Conservation (phyloP, 2,329 filamentous ascomycete species). For the Dactylellina leptospora region DNA sequence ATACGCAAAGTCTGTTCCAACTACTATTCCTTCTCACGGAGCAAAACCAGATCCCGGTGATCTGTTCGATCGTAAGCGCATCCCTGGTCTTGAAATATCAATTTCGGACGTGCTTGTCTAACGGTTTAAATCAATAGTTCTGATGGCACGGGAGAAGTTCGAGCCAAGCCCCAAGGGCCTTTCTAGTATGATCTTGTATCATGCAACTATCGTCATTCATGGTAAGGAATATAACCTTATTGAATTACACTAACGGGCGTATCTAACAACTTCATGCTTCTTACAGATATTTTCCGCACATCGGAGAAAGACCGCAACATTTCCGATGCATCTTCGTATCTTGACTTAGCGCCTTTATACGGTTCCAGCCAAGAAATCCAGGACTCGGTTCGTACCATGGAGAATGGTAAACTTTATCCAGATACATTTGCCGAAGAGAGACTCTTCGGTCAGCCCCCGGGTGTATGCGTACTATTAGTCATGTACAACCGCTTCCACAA, state of each 20-base stretch:
- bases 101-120: too few relatives aligned
- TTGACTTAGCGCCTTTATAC: constrained; percentile 76
- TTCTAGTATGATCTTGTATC: constrained; percentile 76
- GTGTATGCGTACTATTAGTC: constrained; percentile 74
- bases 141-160: constrained; percentile 68
- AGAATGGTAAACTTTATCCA: constrained; percentile 75
- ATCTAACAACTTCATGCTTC: constrained; percentile 74
- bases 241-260: neutral
- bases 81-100: too few relatives aligned
- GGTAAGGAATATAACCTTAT: constrained; percentile 65
- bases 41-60: constrained; percentile 73
- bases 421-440: constrained; percentile 77
- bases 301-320: constrained; percentile 70
- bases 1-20: constrained; percentile 72
- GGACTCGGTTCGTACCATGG: constrained; percentile 68
- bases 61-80: constrained; percentile 73
- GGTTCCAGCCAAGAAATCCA: constrained; percentile 68
- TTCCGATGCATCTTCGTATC: constrained; percentile 75
- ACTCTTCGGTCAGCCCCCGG: constrained; percentile 75
- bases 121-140: too few relatives aligned
- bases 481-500: constrained; percentile 91
- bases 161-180: constrained; percentile 74
- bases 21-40: constrained; percentile 69
- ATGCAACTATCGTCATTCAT: constrained; percentile 77
- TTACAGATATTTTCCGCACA: too few relatives aligned